Percentiles rank a stretch among this genome's conserved stretches.
Conservation (phyloP, 1,284 basidiomycete genomes). For the Ceratobasidium papillatum region DNA sequence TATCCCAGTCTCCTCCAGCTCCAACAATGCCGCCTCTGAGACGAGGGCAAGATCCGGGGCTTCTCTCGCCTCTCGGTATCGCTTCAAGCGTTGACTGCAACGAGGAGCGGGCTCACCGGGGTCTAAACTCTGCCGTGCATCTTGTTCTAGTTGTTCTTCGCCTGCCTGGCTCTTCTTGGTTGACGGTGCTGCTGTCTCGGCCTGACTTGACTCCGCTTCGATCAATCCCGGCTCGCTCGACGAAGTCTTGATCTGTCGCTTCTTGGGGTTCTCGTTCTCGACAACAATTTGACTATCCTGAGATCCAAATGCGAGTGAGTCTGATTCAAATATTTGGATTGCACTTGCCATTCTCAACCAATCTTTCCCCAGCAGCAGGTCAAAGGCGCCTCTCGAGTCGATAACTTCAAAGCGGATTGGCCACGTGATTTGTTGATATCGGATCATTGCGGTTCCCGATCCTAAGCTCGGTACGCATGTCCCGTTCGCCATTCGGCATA, state of each 20-base stretch:
- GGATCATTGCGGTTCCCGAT: not conserved
- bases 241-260: not conserved
- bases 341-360: not conserved
- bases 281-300: not conserved
- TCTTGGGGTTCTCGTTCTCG: constrained; percentile 18
- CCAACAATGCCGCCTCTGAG: not conserved
- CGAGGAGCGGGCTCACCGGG: constrained; percentile 16
- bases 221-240: too few species aligned
- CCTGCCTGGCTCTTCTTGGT: not conserved
- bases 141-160: constrained; percentile 6
- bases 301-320: not conserved
- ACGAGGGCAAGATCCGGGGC: not conserved
- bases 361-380: constrained; percentile 15
- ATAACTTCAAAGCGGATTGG: not conserved
- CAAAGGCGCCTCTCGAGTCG: not conserved
- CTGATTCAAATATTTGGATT: not conserved
- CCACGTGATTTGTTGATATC: not conserved
- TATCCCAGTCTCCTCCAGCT: not conserved
- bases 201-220: too few species aligned
- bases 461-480: not conserved
- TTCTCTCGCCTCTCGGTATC: constrained; percentile 6
- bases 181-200: too few species aligned
- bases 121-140: not conserved
- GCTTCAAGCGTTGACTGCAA: not conserved
- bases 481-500: constrained; percentile 26